Evolutionary conservation across 371 early-diverging fungal genomes (phyloP), one percentile per base, ranked within the genome.

Genomic region (Agmasoma carcini): DNA sequence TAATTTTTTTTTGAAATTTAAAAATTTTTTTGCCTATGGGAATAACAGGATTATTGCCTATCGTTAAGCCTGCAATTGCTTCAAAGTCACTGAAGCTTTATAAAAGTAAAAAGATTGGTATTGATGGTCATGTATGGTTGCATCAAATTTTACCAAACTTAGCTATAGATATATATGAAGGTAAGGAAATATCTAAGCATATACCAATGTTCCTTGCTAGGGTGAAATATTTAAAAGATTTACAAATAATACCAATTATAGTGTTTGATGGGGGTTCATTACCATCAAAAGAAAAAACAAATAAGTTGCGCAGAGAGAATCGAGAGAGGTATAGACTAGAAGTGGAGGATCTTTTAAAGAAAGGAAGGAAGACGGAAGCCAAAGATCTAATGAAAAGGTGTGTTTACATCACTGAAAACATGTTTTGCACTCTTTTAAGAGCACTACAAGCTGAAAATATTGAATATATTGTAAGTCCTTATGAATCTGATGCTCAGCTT

Each of bases 401-500:
- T 34, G 44, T 70, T 15, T 39, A 31, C 3, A 58, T 66, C 17
- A 46, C 45, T 55, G 55, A 19, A 25, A 45, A 40, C 23, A 43
- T 55, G 14, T 11, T 56, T 36, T 43, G 37, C 73, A 85, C 22
- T 68, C 78, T 41, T 79, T 77, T 39, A 74, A 78, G 9, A 57
- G 72, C 40, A 68, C 73, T 30, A 71, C 75, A 51, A 84, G 78
- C 0, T 43, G 77, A 30, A 66, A 76, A 37, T 68, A 77, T 95
- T 22, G 72, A 81, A 37, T 85, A 79, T 70, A 75, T 93, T 4
- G 86, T 92, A 0, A 88, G 93, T 2, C 98, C 98, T 0, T 95
- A 90, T 61, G 96, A 97, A 70, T 89, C 96, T 0, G 98, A 95
- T 74, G 88, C 95, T 0, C 96, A 97, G 69, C 75, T 97, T 31